Evolutionary conservation across 2,329 filamentous ascomycete genomes (phyloP).

Genomic region (Leptosphaerulina australis): DNA sequence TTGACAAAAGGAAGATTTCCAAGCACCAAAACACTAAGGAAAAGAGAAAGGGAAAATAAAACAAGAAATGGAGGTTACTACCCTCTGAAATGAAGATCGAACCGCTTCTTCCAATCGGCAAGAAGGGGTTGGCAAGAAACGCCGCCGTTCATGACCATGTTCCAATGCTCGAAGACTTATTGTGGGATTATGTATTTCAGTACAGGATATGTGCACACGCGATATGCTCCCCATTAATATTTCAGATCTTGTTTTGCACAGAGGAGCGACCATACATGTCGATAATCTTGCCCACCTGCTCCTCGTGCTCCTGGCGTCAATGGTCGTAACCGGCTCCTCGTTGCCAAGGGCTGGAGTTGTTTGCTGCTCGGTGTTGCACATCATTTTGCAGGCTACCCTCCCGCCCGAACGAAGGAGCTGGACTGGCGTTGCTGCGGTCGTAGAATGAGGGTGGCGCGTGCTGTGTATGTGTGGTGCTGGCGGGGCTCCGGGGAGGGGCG

Average conservation of each 20-base stretch:
- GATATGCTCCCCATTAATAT: slow-evolving; percentile 25
- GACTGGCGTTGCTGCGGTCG: slow-evolving; percentile 44
- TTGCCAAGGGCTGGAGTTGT: slow-evolving; percentile 68
- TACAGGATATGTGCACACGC: slow-evolving; percentile 36
- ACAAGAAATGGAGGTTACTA: slow-evolving; percentile 7
- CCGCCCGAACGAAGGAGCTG: slow-evolving; percentile 27
- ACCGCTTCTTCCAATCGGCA: slow-evolving; percentile 12
- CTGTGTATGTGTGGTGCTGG: slow-evolving; percentile 34
- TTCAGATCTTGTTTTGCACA: slow-evolving; percentile 33
- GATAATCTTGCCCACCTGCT: slow-evolving; percentile 44
- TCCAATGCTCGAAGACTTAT: slow-evolving; percentile 24
- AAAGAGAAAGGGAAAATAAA: slow-evolving; percentile 1
- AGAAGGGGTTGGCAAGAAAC: slow-evolving; percentile 20
- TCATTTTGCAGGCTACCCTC: slow-evolving; percentile 33
- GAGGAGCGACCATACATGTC: slow-evolving; percentile 45
- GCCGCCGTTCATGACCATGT: slow-evolving; percentile 34
- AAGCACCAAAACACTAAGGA: slow-evolving; percentile 5
- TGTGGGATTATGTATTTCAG: slow-evolving; percentile 20
- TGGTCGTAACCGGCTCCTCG: slow-evolving; percentile 69
- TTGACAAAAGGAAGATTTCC: slow-evolving; percentile 16
- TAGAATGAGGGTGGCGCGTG: slow-evolving; percentile 34
- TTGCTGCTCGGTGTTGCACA: slow-evolving; percentile 52
- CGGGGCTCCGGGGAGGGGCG: slow-evolving; percentile 56
- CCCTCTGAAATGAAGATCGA: slow-evolving; percentile 13
- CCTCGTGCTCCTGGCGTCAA: slow-evolving; percentile 52